A percentile compares a stretch with the other conserved stretches of the same genome.
Conservation (phyloP, 805 yeast genomes). For the Ogataea kodamae region DNA sequence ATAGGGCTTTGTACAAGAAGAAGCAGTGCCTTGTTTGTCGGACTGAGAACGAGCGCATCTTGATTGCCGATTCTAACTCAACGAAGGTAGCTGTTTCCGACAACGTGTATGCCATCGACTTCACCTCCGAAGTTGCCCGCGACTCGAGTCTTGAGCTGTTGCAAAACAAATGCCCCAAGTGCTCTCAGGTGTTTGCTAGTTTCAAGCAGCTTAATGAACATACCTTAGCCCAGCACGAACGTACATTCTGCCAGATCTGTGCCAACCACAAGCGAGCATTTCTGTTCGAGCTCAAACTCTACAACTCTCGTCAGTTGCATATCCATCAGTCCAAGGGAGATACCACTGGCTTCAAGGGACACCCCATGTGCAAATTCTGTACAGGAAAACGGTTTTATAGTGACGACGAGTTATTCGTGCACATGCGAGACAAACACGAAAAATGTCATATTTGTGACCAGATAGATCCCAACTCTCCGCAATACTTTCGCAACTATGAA, state of each 20-base stretch:
- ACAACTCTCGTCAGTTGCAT: constrained; percentile 57
- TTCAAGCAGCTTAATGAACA: constrained; percentile 66
- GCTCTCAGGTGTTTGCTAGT: constrained; percentile 33
- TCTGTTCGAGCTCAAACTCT: constrained; percentile 63
- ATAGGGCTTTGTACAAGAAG: constrained; percentile 74
- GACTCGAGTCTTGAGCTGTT: constrained; percentile 50
- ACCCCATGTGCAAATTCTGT: constrained; percentile 86
- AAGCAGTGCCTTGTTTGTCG: constrained; percentile 82
- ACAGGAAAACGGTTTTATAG: constrained; percentile 73
- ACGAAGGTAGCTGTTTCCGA: constrained; percentile 26
- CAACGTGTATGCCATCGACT: constrained; percentile 52
- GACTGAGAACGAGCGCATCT: constrained; percentile 53
- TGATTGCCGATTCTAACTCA: constrained; percentile 59
- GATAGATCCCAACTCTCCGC: constrained; percentile 55
- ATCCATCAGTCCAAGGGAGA: constrained; percentile 76
- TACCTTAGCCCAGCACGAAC: constrained; percentile 58
- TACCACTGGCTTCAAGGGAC: constrained; percentile 76
- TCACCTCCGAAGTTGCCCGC: constrained; percentile 50
- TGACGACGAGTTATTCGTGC: constrained; percentile 78
- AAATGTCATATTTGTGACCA: constrained; percentile 88
- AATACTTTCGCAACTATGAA: constrained; percentile 75
- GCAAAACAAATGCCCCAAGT: constrained; percentile 50
- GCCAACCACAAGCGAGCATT: constrained; percentile 74
- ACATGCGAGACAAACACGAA: constrained; percentile 81
- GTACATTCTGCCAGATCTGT: constrained; percentile 71